These are phyloP conservation scores for Aspergillus homomorphus DNA, from an alignment of 495 filamentous ascomycete genomes.

Conservation along the genomic window DNA sequence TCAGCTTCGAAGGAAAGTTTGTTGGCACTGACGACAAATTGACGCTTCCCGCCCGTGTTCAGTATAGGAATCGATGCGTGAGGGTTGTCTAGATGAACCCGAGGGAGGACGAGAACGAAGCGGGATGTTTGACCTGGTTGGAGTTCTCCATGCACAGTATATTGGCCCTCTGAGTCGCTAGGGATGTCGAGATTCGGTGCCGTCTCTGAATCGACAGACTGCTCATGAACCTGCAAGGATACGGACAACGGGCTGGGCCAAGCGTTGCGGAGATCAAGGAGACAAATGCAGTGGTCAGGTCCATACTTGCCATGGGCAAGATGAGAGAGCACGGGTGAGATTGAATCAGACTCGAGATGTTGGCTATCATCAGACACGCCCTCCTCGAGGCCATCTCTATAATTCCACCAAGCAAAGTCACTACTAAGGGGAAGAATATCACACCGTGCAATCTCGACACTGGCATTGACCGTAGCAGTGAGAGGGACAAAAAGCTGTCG, in stretches of 20 bases:
- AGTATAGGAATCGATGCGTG: conserved; percentile 75
- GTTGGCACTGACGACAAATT: conserved; percentile 82
- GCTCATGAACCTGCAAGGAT: conserved; percentile 50
- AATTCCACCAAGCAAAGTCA: conserved; percentile 54
- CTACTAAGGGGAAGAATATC: conserved; percentile 71
- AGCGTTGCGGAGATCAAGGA: conserved; percentile 82
- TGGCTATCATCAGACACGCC: conserved; percentile 9
- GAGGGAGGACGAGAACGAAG: conserved; percentile 70
- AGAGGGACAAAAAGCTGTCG: conserved; percentile 77
- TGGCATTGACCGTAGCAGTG: conserved; percentile 87
- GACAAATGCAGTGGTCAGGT: conserved; percentile 70
- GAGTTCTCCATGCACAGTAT: conserved; percentile 57
- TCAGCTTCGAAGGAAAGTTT: conserved; percentile 78
- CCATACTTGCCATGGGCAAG: conserved; percentile 39
- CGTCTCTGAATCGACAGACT: conserved; percentile 14
- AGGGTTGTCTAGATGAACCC: conserved; percentile 73
- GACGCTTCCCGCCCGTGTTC: conserved; percentile 67
- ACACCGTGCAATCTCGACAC: conserved; percentile 71
- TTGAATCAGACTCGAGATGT: conserved; percentile 28
- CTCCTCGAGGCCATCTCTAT: conserved; percentile 18
- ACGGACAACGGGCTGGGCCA: conserved; percentile 74
- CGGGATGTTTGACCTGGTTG: conserved; percentile 76
- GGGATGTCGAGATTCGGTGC: not conserved
- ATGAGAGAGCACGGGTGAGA: conserved; percentile 40
- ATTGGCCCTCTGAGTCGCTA: conserved; percentile 25